phyloP scores from a whole-genome alignment of 1,284 basidiomycete genomes.

The Chondrostereum purpureum region DNA sequence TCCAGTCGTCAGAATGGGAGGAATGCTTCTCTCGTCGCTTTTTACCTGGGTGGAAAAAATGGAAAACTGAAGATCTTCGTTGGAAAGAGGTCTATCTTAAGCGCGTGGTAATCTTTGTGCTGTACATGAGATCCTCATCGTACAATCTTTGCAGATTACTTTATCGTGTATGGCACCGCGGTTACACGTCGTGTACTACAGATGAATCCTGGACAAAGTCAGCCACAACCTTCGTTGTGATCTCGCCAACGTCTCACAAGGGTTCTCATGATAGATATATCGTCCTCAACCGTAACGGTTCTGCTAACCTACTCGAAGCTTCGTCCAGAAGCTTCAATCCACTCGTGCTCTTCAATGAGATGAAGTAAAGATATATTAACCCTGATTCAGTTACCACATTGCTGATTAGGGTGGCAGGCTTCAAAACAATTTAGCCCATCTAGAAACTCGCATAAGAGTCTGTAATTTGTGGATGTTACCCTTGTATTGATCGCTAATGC shows the following conservation, averaged over 20 bases:
- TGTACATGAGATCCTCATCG: not conserved
- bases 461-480: slow-evolving; percentile 19
- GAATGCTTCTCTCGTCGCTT: slow-evolving; percentile 64
- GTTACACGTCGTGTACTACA: slow-evolving; percentile 57
- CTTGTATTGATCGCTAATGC: slow-evolving; percentile 4
- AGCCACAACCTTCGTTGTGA: slow-evolving; percentile 16
- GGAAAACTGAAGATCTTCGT: slow-evolving; percentile 47
- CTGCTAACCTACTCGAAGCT: slow-evolving; percentile 61
- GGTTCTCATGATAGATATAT: slow-evolving; percentile 48
- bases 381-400: too few species aligned
- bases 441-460: slow-evolving; percentile 57
- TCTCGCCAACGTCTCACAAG: slow-evolving; percentile 10
- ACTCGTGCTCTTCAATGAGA: slow-evolving; percentile 57
- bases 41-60: slow-evolving; percentile 63
- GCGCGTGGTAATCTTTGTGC: slow-evolving; percentile 28
- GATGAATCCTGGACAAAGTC: slow-evolving; percentile 80
- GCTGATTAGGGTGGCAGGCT: slow-evolving; percentile 31
- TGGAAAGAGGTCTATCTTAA: slow-evolving; percentile 62
- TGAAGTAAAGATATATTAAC: slow-evolving; percentile 44
- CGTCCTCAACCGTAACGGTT: slow-evolving; percentile 64
- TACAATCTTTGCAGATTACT: slow-evolving; percentile 37
- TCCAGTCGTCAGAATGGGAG: slow-evolving; percentile 60
- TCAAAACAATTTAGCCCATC: slow-evolving; percentile 56
- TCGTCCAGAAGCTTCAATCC: slow-evolving; percentile 65
- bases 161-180: slow-evolving; percentile 60